A percentile compares a stretch with the other conserved stretches of the same genome.
These are phyloP conservation scores for Discostella stelligera DNA, from an alignment of 352 stramenopile species.

Conservation along the genomic window DNA sequence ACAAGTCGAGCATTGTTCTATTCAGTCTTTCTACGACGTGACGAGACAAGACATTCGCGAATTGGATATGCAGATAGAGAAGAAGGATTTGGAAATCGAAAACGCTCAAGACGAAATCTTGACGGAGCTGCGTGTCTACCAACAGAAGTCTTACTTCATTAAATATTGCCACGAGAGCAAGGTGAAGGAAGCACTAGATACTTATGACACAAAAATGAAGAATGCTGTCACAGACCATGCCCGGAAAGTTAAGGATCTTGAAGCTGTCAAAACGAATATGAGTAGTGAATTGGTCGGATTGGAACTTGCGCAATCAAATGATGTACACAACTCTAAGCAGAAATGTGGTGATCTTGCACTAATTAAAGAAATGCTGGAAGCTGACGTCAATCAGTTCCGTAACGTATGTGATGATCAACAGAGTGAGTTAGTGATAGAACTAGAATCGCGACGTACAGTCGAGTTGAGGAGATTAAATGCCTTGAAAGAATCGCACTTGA, in stretches of 20 bases:
- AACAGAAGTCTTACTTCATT: slow-evolving; percentile 43
- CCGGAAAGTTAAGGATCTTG: slow-evolving; percentile 9
- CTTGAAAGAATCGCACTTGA: slow-evolving; percentile 35
- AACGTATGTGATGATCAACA: slow-evolving; percentile 28
- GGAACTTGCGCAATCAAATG: slow-evolving; percentile 12
- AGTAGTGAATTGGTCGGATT: slow-evolving; percentile 7
- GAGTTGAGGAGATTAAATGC: slow-evolving; percentile 25
- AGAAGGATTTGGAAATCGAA: slow-evolving; percentile 41
- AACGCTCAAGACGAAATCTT: slow-evolving; percentile 38
- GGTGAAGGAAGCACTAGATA: slow-evolving; percentile 11
- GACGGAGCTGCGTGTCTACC: slow-evolving; percentile 30
- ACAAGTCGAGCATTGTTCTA: slow-evolving; percentile 29
- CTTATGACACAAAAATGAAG: slow-evolving; percentile 14
- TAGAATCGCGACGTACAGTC: slow-evolving; percentile 16
- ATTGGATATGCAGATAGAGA: slow-evolving; percentile 41
- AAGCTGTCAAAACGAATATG: slow-evolving; percentile 16
- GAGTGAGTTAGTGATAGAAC: slow-evolving; percentile 15
- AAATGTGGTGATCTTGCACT: slow-evolving; percentile 11
- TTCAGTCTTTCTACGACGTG: slow-evolving; percentile 35
- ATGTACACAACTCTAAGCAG: slow-evolving; percentile 19
- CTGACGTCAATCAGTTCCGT: slow-evolving; percentile 22
- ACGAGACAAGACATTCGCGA: slow-evolving; percentile 33
- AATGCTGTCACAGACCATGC: slow-evolving; percentile 4
- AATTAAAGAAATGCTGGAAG: slow-evolving; percentile 23
- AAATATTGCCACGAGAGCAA: slow-evolving; percentile 46